A percentile compares a stretch with the other conserved stretches of the same genome.
phyloP scores from a whole-genome alignment of 441 rosid genomes.

The Kokia cookei region DNA sequence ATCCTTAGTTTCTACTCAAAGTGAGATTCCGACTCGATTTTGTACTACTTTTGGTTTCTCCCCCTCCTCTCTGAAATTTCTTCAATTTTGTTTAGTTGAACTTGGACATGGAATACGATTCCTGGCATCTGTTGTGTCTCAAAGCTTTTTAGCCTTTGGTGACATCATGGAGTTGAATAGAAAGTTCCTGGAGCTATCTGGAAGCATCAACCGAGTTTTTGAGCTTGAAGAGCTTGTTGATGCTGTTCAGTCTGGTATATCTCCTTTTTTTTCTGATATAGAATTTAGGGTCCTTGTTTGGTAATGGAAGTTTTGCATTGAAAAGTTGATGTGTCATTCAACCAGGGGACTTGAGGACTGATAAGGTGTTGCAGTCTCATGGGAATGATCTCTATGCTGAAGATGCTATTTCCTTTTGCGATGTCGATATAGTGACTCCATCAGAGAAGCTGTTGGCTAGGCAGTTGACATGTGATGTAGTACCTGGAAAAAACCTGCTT shows the following conservation, averaged over 20 bases:
- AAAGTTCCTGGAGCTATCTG: conserved; percentile 94
- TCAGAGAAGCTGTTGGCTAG: conserved; percentile 84
- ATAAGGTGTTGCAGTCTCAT: conserved; percentile 23
- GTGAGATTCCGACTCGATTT: conserved; percentile 30
- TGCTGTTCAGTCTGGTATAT: conserved; percentile 76
- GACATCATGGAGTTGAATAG: conserved; percentile 93
- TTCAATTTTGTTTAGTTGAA: conserved; percentile 58
- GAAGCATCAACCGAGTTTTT: conserved; percentile 84
- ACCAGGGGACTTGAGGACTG: conserved; percentile 36
- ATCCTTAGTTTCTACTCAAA: conserved; percentile 80
- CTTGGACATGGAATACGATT: conserved; percentile 95
- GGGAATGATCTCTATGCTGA: conserved; percentile 30
- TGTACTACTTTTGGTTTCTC: neutral
- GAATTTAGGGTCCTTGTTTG: neutral
- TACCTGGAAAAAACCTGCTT: conserved; percentile 80
- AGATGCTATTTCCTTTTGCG: conserved; percentile 64
- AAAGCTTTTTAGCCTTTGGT: conserved; percentile 98
- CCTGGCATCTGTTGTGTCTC: conserved; percentile 98
- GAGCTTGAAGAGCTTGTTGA: conserved; percentile 98
- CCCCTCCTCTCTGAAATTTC: conserved; percentile 7
- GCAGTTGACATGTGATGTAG: conserved; percentile 77
- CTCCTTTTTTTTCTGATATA: neutral
- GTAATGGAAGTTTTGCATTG: neutral
- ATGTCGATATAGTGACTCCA: conserved; percentile 89
- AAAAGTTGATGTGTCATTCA: neutral